Evolutionary conservation across 2,329 filamentous ascomycete genomes (phyloP), one percentile per base, ranked within the genome.

Genomic region (Ophiostoma perfectum): DNA sequence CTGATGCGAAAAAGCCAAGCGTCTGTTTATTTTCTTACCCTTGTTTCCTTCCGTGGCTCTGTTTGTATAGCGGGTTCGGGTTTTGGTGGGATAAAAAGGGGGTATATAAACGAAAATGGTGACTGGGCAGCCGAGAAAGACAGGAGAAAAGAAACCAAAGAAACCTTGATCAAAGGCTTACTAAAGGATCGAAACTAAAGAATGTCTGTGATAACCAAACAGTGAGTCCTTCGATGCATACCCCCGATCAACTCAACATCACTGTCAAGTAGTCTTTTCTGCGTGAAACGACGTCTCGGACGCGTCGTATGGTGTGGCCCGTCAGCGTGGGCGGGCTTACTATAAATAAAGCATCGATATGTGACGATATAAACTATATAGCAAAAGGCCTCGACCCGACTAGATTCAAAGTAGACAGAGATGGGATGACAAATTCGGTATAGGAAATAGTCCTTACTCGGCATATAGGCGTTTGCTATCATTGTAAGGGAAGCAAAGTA

Each of bases 21-120:
- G 60, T 63, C 60, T 65, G 42, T n/a, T 45, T 65, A 16, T 65
- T 65, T 65, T 9, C 63, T 36, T 47, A 3, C 38, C 12, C 39
- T 45, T 45, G 45, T 11, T 36, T 65, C 8, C 63, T 65, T 38
- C n/a, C 5, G 63, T 18, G 63, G 63, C 44, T 47, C 42, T 44
- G 63, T 65, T 63, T 16, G 27, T n/a, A 63, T 44, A 27, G 60
- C 60, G 39, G 55, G 27, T 60, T 60, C 55, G 55, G 38, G 36
- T 39, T 39, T 60, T 60, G 39, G 39, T 42, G 39, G 60, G 60
- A 63, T 63, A 7, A 63, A 63, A 44, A 63, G 39, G 60, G 27
- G 39, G 12, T 63, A 5, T 44, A 9, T 9, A 42, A 42, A 18
- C 16, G 12, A 62, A 62, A 62, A 62, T 38, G 55, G 55, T 38